phyloP scores from a whole-genome alignment of 1,284 basidiomycete species.

The Cronartium ribicola region DNA sequence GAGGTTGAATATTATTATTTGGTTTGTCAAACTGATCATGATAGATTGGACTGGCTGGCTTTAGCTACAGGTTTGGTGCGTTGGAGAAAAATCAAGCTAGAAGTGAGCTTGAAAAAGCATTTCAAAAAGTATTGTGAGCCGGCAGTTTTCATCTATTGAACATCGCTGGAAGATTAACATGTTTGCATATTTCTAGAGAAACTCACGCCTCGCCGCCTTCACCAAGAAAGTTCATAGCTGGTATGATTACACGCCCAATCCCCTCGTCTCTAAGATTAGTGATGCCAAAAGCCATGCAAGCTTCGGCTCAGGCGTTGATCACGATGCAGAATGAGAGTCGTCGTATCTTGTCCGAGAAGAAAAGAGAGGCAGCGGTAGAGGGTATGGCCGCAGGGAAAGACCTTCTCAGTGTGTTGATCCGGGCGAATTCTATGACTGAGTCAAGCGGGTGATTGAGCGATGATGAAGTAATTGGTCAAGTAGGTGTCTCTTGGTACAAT shows the following conservation, averaged over 20 bases:
- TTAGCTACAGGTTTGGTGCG: not conserved
- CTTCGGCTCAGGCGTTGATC: not conserved
- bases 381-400: not conserved
- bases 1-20: not conserved
- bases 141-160: not conserved
- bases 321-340: not conserved
- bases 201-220: not conserved
- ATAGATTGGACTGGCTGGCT: slow-evolving; percentile 2
- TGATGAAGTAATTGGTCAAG: not conserved
- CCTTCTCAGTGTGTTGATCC: not conserved
- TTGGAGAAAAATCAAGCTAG: not conserved
- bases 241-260: not conserved
- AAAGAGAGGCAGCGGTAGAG: not conserved
- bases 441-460: not conserved
- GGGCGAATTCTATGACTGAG: not conserved
- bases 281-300: not conserved
- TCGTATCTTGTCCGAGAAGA: not conserved
- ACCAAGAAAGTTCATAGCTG: not conserved
- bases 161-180: not conserved
- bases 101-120: not conserved
- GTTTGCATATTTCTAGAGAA: not conserved
- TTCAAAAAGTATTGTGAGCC: not conserved
- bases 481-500: not conserved
- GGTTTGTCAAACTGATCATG: too few species aligned
- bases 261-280: not conserved